phyloP scores from a whole-genome alignment of 257 asterid species.

The Solanum gracilifrons region DNA sequence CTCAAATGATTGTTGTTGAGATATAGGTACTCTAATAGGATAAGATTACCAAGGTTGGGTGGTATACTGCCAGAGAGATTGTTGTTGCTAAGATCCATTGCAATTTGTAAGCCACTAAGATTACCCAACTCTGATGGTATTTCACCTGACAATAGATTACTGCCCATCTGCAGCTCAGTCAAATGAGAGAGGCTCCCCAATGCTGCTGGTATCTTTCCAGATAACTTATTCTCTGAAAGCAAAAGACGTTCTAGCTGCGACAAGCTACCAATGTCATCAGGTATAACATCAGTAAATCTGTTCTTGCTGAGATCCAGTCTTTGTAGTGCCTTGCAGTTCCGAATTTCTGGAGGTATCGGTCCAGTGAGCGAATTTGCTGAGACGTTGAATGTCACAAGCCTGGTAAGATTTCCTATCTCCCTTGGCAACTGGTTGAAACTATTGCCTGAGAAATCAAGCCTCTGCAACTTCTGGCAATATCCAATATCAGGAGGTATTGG shows the following conservation, averaged over 20 bases:
- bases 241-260: conserved; percentile 69
- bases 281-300: conserved; percentile 42
- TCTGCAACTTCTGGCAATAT: conserved; percentile 61
- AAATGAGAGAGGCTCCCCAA: conserved; percentile 71
- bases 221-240: conserved; percentile 55
- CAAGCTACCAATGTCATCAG: conserved; percentile 53
- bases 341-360: conserved; percentile 44
- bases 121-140: conserved; percentile 73
- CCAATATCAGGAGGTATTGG: conserved; percentile 52
- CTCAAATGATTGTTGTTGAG: conserved; percentile 65
- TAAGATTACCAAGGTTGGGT: conserved; percentile 70
- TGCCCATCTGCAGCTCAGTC: conserved; percentile 90
- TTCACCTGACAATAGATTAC: conserved; percentile 54
- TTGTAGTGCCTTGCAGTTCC: conserved; percentile 61
- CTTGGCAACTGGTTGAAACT: conserved; percentile 52
- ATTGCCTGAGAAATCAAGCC: conserved; percentile 77
- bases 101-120: conserved; percentile 70
- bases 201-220: conserved; percentile 64
- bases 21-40: conserved; percentile 51
- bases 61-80: conserved; percentile 71
- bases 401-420: conserved; percentile 54
- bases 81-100: conserved; percentile 70
- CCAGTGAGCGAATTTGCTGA: conserved; percentile 62
- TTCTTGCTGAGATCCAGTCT: conserved; percentile 85
- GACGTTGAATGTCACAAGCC: conserved; percentile 66